Percentiles rank a stretch among this genome's conserved stretches.
These are phyloP conservation scores for Ramaria sp. DNA, from an alignment of 768 basidiomycete genomes.

Conservation along the genomic window DNA sequence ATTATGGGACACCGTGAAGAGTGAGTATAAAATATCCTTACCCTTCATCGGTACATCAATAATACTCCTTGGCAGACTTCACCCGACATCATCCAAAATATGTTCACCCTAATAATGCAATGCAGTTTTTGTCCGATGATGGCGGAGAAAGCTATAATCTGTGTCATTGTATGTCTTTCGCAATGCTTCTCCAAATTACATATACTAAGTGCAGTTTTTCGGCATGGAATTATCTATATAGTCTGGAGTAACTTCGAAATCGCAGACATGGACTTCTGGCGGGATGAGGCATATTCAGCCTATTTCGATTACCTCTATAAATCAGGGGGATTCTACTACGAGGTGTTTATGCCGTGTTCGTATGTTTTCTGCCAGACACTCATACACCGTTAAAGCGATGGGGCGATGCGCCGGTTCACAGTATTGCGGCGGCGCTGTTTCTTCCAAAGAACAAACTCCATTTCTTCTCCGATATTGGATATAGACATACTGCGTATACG, in stretches of 20 bases:
- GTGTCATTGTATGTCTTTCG: conserved; percentile 53
- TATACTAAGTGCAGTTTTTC: not conserved
- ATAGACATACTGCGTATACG: conserved; percentile 42
- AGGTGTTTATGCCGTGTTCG: conserved; percentile 12
- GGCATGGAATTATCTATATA: conserved; percentile 7
- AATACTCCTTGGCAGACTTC: conserved; percentile 23
- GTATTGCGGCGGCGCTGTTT: conserved; percentile 39
- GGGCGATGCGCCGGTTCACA: conserved; percentile 39
- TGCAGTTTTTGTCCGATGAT: conserved; percentile 27
- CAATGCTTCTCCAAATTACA: conserved; percentile 23
- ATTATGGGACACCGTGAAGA: conserved; percentile 60
- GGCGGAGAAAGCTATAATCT: conserved; percentile 60
- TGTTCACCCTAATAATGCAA: conserved; percentile 28
- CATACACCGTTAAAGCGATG: conserved; percentile 16
- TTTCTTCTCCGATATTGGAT: conserved; percentile 67
- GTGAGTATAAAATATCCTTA: no score
- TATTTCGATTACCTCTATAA: conserved; percentile 32
- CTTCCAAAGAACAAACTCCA: conserved; percentile 48
- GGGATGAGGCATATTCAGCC: conserved; percentile 27
- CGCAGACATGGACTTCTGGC: conserved; percentile 29
- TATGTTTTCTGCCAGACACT: not conserved
- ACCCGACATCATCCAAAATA: conserved; percentile 24
- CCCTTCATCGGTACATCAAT: no score
- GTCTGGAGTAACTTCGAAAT: conserved; percentile 39
- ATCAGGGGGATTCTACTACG: conserved; percentile 30